phyloP scores from a whole-genome alignment of 768 basidiomycete genomes.

The Albatrellus ellisii region DNA sequence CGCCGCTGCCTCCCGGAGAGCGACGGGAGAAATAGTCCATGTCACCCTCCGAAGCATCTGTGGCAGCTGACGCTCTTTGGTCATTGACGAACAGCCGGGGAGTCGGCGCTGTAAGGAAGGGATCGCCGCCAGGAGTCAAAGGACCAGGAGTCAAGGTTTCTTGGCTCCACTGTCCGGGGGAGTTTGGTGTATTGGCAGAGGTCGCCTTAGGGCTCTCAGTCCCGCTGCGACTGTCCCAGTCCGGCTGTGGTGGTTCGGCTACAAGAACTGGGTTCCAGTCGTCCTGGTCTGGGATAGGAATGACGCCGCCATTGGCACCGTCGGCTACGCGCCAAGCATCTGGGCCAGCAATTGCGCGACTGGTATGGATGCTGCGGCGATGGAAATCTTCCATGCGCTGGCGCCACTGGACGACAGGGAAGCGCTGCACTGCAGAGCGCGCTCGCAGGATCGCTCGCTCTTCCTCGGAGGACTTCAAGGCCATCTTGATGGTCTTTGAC shows the following conservation, averaged over 20 bases:
- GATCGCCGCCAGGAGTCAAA: constrained; percentile 33
- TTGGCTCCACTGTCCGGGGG: constrained; percentile 56
- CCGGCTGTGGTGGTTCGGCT: constrained; percentile 53
- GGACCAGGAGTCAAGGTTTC: constrained; percentile 36
- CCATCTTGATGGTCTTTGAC: constrained; percentile 90
- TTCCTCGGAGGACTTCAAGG: constrained; percentile 79
- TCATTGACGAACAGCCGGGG: constrained; percentile 19
- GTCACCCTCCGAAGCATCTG: constrained; percentile 42
- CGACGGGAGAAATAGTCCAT: constrained; percentile 41
- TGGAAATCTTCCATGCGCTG: constrained; percentile 95
- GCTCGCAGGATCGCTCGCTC: constrained; percentile 89
- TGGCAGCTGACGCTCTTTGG: constrained; percentile 23
- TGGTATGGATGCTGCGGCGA: constrained; percentile 62
- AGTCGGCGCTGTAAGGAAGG: constrained; percentile 25
- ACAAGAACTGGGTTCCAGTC: constrained; percentile 72
- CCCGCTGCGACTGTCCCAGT: constrained; percentile 59
- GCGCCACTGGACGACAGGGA: constrained; percentile 97
- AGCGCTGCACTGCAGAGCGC: constrained; percentile 87
- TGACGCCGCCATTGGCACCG: constrained; percentile 32
- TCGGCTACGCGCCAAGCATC: constrained; percentile 74
- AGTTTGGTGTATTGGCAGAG: constrained; percentile 27
- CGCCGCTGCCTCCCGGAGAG: constrained; percentile 21
- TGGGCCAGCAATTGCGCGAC: constrained; percentile 51
- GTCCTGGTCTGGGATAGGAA: constrained; percentile 48
- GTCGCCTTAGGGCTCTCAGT: constrained; percentile 26